These are phyloP conservation scores for Teratosphaeria zuluensis DNA, from an alignment of 2,329 filamentous ascomycete genomes.

Conservation along the genomic window DNA sequence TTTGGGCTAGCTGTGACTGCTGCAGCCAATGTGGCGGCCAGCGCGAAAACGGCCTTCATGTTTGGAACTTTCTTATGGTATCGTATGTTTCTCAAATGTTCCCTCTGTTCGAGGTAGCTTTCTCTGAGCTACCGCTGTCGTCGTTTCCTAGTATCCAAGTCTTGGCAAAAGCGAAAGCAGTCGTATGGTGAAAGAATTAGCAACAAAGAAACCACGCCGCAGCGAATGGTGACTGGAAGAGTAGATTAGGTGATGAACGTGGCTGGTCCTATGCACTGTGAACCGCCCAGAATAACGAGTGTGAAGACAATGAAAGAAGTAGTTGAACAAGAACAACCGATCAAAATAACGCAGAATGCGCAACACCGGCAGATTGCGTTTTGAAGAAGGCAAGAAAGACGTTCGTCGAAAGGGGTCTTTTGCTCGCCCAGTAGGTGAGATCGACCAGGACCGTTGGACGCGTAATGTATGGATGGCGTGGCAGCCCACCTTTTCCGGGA, in stretches of 20 bases:
- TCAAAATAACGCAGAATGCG: not conserved
- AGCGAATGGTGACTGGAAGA: not conserved
- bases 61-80: not conserved
- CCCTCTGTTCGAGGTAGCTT: not conserved
- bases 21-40: not conserved
- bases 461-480: not conserved
- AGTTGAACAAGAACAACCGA: not conserved
- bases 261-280: not conserved
- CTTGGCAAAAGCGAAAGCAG: not conserved
- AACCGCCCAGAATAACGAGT: not conserved
- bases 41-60: constrained; percentile 1
- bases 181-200: not conserved
- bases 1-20: constrained; percentile 9
- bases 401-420: not conserved
- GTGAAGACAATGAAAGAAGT: not conserved
- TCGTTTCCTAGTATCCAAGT: not conserved
- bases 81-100: not conserved
- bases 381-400: not conserved
- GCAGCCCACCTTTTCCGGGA: not conserved
- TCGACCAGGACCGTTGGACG: not conserved
- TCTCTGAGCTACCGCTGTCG: not conserved
- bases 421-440: not conserved
- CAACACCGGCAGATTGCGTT: not conserved
- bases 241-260: not conserved
- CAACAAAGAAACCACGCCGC: not conserved